Base-by-base conservation (phyloP, 1,284 basidiomycete genomes). In the Leccinum solheimii region DNA sequence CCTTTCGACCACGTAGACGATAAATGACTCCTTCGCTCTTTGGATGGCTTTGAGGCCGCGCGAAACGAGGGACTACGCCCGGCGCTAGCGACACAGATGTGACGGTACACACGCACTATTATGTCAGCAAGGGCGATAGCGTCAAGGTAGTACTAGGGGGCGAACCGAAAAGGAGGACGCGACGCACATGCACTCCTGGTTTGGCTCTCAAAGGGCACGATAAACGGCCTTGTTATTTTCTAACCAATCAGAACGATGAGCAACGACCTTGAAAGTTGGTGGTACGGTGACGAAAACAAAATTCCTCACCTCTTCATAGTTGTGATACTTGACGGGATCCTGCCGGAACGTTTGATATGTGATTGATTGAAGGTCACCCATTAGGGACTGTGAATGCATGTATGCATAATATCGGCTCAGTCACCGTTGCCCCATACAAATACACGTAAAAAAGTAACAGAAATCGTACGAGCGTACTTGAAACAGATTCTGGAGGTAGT, bases 311-410 rank as follows among this genome's bases (percentile, higher is more conserved):
- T 98, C 93, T 78, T 99, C 97, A 74, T 99, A 99, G 68, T 94
- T 89, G 56, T 84, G 77, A 73, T 99, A 99, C 76, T 99, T 99
- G 66, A 99, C 89, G 1, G 97, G 95, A 79, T 99, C 97, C 70
- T 94, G 88, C 74, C 99, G 97, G 70, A 99, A 99, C 6, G 94
- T 95, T 72, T 98, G 94, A 75, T 99, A 99, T 7, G 96, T 98
- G 60, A 90, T 84, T 68, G 93, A 95, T 71, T 94, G 94, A 61
- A 99, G 79, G 74, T 99, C 96, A 73, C 99, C 96, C 91, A 97
- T 95, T 69, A 99, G 77, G 10, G 97, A 97, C 90, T 97, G 75
- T 61, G 61, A 57, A 57, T 49, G 13, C 54, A 55, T 23, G 50
- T 27, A 48, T 38, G 36, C 36, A 16, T 38, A 38, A 30, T 30